Evolutionary conservation across 176 grass and related monocot genomes (phyloP).

Genomic region (Zizania latifolia): DNA sequence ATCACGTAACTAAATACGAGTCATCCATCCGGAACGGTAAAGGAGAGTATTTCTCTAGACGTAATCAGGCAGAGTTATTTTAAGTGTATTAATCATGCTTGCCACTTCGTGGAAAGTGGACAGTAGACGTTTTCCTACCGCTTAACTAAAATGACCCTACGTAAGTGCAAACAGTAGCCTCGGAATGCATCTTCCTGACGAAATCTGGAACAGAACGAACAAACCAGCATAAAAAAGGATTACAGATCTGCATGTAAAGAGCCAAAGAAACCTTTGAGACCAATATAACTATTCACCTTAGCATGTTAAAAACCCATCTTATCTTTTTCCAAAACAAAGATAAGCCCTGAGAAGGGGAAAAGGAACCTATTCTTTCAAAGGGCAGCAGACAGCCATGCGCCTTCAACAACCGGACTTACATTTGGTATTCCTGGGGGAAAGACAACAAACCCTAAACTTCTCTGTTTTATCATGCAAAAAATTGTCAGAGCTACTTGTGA

Average conservation of each 20-base stretch:
- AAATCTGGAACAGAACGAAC: too few species aligned
- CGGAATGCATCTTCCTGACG: not conserved
- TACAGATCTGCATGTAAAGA: not conserved
- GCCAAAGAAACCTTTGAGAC: not conserved
- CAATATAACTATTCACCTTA: conserved; percentile 22
- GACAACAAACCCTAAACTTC: conserved; percentile 24
- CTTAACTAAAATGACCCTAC: too few species aligned
- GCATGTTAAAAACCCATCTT: conserved; percentile 19
- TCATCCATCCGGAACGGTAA: too few species aligned
- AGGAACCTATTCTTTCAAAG: conserved; percentile 28
- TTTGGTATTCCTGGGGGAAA: conserved; percentile 17
- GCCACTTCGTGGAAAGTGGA: too few species aligned
- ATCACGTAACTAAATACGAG: too few species aligned
- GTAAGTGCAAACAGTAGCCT: too few species aligned
- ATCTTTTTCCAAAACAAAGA: conserved; percentile 21
- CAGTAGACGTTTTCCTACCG: too few species aligned
- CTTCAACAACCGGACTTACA: conserved; percentile 24
- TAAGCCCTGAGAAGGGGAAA: conserved; percentile 15
- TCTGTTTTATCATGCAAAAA: conserved; percentile 43
- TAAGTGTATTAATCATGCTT: too few species aligned
- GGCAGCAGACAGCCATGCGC: conserved; percentile 21
- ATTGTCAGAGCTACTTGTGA: conserved; percentile 47
- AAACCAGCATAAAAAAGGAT: not conserved
- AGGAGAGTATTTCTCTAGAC: too few species aligned
- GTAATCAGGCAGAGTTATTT: too few species aligned